Evolutionary conservation across 495 filamentous ascomycete genomes (phyloP), one percentile per base, ranked within the genome.

Genomic region (Aspergillus egyptiacus): DNA sequence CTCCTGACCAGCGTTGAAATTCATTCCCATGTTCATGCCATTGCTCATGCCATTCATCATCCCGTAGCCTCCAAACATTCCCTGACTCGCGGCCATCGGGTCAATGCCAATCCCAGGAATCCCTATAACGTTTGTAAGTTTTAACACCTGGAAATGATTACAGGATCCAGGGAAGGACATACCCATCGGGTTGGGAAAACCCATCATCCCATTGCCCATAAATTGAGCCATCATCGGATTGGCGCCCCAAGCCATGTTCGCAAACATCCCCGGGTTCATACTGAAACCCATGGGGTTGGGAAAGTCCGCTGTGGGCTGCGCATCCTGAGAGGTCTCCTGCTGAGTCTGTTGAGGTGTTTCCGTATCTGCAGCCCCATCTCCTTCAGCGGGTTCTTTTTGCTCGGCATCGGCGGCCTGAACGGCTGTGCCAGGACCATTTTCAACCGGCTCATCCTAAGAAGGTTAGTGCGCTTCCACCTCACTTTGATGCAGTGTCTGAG

Each of bases 41-140:
- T 84, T 87, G 73, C 82, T 86, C 87, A 89, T 90, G 74, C 84
- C 84, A 80, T 83, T 84, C 85, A 91, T 91, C 85, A 90, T 89
- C 73, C 83, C 83, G 71, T 83, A 91, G 50, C 85, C 87, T 67
- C 85, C 84, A 78, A 86, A 87, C 85, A 94, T 91, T 66, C 80
- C 83, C 69, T 93, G 86, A 67, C 71, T 73, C 80, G 89, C 87
- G 71, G 75, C 74, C 86, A 91, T 91, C 58, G 86, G 87, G 75
- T 89, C 87, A 85, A 95, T 89, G 62, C 72, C 73, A 83, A 91
- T 88, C 61, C 80, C 82, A 53, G 81, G 73, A 83, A 89, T 89
- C 57, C 78, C 86, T 86, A 48, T 18, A 30, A 38, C 25, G 53
- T 55, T 22, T 59, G 38, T 58, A 53, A 57, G 52, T 47, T 13